Evolutionary conservation across 1,284 basidiomycete genomes (phyloP).

Genomic region (Boletellus dicymbophilus): DNA sequence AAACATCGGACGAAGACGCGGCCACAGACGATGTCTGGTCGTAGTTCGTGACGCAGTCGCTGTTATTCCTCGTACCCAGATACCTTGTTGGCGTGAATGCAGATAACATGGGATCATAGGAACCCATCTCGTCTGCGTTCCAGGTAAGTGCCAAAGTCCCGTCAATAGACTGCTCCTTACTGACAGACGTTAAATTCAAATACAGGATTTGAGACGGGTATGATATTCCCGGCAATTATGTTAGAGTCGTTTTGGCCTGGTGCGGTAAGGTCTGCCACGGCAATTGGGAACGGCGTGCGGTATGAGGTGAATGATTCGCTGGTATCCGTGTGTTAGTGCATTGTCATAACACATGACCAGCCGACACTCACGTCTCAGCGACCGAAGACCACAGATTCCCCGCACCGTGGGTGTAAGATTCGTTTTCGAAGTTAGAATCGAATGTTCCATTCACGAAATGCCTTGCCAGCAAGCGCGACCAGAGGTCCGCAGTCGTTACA

Average conservation of each 20-base stretch:
- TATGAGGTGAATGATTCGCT: constrained; percentile 38
- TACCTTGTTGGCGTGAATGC: constrained; percentile 61
- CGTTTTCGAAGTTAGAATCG: constrained; percentile 59
- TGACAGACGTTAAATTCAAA: no score
- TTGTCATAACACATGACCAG: no score
- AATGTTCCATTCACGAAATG: constrained; percentile 68
- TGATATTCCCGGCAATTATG: constrained; percentile 50
- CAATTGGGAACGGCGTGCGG: constrained; percentile 62
- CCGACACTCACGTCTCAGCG: no score
- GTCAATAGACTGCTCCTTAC: no score
- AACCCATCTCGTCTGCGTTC: constrained; percentile 73
- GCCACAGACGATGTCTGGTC: constrained; percentile 69
- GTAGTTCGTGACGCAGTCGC: constrained; percentile 62
- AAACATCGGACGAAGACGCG: constrained; percentile 64
- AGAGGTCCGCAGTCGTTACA: constrained; percentile 63
- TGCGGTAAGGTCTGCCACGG: constrained; percentile 54
- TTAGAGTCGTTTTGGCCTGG: no score
- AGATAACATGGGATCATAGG: constrained; percentile 65
- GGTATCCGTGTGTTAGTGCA: no score
- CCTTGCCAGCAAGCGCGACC: constrained; percentile 64
- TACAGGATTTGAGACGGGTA: neutral
- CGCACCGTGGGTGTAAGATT: constrained; percentile 59
- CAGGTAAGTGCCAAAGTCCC: constrained; percentile 56
- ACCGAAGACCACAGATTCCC: constrained; percentile 73
- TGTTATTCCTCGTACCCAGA: constrained; percentile 57